Evolutionary conservation across 768 basidiomycete species (phyloP).

Genomic region (Tulasnella sp.): DNA sequence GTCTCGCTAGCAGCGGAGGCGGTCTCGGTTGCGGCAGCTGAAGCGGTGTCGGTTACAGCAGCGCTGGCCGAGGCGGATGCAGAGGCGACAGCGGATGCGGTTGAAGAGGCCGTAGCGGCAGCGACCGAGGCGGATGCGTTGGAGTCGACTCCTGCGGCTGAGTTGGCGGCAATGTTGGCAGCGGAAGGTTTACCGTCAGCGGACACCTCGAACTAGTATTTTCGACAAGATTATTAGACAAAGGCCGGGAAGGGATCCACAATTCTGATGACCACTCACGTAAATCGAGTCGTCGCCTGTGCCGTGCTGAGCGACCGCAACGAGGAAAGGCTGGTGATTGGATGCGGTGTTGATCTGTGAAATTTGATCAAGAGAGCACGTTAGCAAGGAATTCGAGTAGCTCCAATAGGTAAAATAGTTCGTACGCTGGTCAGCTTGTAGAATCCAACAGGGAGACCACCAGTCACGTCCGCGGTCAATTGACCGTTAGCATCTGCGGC

Average conservation of each 20-base stretch:
- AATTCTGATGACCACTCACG: slow-evolving; percentile 8
- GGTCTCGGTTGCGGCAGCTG: neutral
- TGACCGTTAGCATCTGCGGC: slow-evolving; percentile 39
- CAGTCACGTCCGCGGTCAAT: slow-evolving; percentile 43
- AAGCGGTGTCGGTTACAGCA: neutral
- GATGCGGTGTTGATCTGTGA: neutral
- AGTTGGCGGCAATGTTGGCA: neutral
- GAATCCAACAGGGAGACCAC: slow-evolving; percentile 49
- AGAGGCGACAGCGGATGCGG: neutral
- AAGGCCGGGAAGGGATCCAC: neutral
- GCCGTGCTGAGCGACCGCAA: slow-evolving; percentile 55
- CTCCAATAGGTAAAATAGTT: neutral
- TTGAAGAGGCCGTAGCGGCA: neutral
- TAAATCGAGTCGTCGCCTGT: slow-evolving; percentile 53
- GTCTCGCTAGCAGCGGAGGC: neutral
- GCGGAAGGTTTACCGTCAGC: neutral
- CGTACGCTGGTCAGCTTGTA: slow-evolving; percentile 43
- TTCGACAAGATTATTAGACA: neutral
- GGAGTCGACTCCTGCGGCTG: neutral
- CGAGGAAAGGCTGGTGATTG: slow-evolving; percentile 34
- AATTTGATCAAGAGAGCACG: too few species aligned
- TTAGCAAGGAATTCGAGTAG: neutral
- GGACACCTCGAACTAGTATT: neutral
- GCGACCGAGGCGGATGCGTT: neutral
- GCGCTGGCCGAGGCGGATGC: neutral